Evolutionary conservation across 345 rosid species (phyloP).

Genomic region (Eucalyptus leucophloia): DNA sequence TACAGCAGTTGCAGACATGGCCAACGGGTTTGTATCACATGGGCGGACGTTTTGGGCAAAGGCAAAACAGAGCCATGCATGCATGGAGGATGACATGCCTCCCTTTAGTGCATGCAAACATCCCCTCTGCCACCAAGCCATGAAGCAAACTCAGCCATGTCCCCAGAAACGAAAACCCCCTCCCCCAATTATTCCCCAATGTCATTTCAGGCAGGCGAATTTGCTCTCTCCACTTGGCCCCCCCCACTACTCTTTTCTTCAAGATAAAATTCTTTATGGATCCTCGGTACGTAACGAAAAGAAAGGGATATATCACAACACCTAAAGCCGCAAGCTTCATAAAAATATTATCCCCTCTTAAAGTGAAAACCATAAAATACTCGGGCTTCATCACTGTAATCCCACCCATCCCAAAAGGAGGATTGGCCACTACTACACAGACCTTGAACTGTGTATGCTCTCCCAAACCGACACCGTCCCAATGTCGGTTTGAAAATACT

Average conservation of each 20-base stretch:
- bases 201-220: conserved; percentile 5
- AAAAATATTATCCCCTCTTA: background rate
- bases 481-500: background rate
- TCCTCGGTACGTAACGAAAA: background rate
- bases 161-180: background rate
- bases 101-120: conserved; percentile 22
- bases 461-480: background rate
- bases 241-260: background rate
- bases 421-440: background rate
- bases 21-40: conserved; percentile 13
- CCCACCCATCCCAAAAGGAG: background rate
- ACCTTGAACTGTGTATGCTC: background rate
- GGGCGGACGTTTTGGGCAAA: conserved; percentile 3
- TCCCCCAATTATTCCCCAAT: background rate
- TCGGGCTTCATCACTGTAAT: background rate
- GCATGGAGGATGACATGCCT: conserved; percentile 15
- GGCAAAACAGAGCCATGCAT: background rate
- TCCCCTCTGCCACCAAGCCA: background rate
- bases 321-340: background rate
- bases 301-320: background rate
- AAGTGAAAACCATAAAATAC: background rate
- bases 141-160: background rate
- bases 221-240: background rate
- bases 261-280: conserved; percentile 14
- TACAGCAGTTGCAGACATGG: background rate